phyloP scores from a whole-genome alignment of 2,329 filamentous ascomycete genomes.

The Neofusicoccum laricinum region DNA sequence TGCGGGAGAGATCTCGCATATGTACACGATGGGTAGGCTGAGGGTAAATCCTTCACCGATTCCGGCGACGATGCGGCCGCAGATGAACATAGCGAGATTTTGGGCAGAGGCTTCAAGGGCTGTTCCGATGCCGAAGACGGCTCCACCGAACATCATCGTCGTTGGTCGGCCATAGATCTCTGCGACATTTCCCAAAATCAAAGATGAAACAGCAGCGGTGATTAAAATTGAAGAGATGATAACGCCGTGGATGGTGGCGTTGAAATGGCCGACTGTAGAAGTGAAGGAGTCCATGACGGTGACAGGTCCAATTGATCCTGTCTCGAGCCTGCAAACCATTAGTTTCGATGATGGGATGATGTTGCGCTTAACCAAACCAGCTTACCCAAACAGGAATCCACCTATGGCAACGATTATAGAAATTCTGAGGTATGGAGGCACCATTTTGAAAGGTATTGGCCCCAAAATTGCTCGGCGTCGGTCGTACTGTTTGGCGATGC shows the following conservation, averaged over 20 bases:
- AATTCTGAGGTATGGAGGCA: conserved; percentile 19
- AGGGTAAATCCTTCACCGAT: conserved; percentile 59
- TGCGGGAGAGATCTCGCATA: conserved; percentile 59
- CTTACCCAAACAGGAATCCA: conserved; percentile 23
- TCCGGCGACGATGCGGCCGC: conserved; percentile 55
- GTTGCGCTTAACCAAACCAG: neutral
- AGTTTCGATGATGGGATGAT: neutral
- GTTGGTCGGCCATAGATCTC: conserved; percentile 52
- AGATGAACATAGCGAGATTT: conserved; percentile 52
- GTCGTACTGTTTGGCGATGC: too few relatives aligned
- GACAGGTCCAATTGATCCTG: conserved; percentile 58
- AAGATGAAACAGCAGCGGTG: conserved; percentile 51
- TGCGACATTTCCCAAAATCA: conserved; percentile 57
- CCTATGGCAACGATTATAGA: conserved; percentile 22
- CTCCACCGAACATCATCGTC: conserved; percentile 49
- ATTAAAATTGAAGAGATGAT: conserved; percentile 60
- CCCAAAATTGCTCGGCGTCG: too few relatives aligned
- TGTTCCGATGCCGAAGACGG: conserved; percentile 49
- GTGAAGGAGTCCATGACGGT: conserved; percentile 57
- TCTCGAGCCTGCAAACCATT: conserved; percentile 35
- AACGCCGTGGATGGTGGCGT: conserved; percentile 55
- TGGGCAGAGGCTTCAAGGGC: conserved; percentile 45
- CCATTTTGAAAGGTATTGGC: neutral
- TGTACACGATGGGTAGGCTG: conserved; percentile 42
- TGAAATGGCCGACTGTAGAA: conserved; percentile 48